phyloP scores from a whole-genome alignment of 345 rosid genomes.

The Anastatica hierochuntica region DNA sequence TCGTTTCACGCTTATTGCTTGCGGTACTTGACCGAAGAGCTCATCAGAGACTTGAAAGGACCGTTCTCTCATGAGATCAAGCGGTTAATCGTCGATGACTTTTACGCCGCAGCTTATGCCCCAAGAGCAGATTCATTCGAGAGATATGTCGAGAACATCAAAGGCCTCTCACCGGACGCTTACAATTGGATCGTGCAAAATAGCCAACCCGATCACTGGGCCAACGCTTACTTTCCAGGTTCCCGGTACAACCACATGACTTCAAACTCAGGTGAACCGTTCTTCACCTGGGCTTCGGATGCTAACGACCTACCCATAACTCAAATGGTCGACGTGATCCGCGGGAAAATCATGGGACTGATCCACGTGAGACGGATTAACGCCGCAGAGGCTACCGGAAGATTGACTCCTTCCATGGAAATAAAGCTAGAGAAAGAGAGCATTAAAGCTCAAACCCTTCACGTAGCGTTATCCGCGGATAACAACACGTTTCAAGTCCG shows the following conservation, averaged over 20 bases:
- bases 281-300: conserved; percentile 74
- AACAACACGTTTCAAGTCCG: conserved; percentile 70
- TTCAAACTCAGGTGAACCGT: conserved; percentile 72
- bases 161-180: conserved; percentile 65
- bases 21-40: conserved; percentile 59
- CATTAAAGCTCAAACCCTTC: conserved; percentile 36
- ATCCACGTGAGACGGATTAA: conserved; percentile 40
- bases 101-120: conserved; percentile 64
- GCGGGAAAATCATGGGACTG: conserved; percentile 63
- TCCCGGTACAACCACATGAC: conserved; percentile 77
- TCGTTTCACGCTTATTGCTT: conserved; percentile 74
- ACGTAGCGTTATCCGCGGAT: conserved; percentile 50
- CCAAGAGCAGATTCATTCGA: conserved; percentile 55
- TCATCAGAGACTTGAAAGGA: conserved; percentile 70
- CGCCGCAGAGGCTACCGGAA: conserved; percentile 50
- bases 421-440: conserved; percentile 62
- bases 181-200: conserved; percentile 67
- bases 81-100: conserved; percentile 67
- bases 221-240: conserved; percentile 74
- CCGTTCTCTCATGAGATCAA: conserved; percentile 86
- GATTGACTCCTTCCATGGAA: conserved; percentile 73
- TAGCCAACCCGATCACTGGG: conserved; percentile 86
- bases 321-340: conserved; percentile 79
- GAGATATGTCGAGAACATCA: conserved; percentile 54
- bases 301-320: conserved; percentile 85